Base-by-base conservation (phyloP, 352 stramenopile species). In the Pythium dissotocum region DNA sequence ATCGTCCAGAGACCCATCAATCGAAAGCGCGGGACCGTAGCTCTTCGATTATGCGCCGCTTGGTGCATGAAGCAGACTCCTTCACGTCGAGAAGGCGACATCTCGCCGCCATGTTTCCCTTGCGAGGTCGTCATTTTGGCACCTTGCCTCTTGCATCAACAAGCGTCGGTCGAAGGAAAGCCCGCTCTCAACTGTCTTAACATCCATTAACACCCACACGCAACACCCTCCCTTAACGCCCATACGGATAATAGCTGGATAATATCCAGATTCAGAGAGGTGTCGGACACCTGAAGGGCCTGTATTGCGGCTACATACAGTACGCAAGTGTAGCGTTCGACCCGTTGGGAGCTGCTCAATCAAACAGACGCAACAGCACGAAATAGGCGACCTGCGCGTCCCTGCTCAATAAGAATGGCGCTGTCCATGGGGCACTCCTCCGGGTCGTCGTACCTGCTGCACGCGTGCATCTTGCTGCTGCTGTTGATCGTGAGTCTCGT, bases 401-500 rank as follows among this genome's bases (percentile, higher is more conserved):
- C 36, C 42, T 24, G 21, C 21, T 24, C 21, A 24, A 30, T 63
- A 69, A 54, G 24, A 40, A 58, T 58, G 63, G 63, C 58, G 33
- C 18, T 58, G 48, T 69, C 65, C 56, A 70, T 69, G 79, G 67
- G 68, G 51, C 76, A 79, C 71, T 84, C 80, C 58, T 75, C 79
- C 48, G 70, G 82, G 51, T 73, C 79, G 52, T 76, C 78, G 55
- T 92, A 83, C 76, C 63, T 92, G 44, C 76, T 94, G 65, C 81
- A 78, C 64, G 74, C 77, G 33, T 92, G 86, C 66, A 77, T 94
- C 60, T 70, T 92, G 28, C 78, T 94, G 58, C 71, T 94, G 64
- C 70, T 90, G 58, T 74, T 94, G 13, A 92, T 92, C 63, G 65
- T 80, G 71, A 91, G 72, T 49, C 77, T 94, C 18, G 44, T 90